Evolutionary conservation across 2,329 filamentous ascomycete genomes (phyloP).

Genomic region (Blastomyces emzantsi): DNA sequence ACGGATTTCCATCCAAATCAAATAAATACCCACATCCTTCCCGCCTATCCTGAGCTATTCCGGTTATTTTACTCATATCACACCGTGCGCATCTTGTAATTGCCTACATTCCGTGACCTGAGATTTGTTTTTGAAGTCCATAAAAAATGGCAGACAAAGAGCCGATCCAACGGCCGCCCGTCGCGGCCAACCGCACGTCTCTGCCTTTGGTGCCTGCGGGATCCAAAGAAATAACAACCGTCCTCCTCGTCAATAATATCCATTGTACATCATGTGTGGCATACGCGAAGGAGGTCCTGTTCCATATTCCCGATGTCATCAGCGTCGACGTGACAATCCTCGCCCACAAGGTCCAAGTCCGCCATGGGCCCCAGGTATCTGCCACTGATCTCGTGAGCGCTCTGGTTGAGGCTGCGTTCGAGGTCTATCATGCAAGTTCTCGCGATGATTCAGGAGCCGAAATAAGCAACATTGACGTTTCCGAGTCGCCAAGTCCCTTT

Average conservation of each 20-base stretch:
- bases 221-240: constrained; percentile 18
- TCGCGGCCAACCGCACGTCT: not conserved
- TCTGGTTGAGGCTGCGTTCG: constrained; percentile 39
- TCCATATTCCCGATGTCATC: constrained; percentile 27
- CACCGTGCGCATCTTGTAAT: not conserved
- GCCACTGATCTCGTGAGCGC: constrained; percentile 29
- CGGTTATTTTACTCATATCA: not conserved
- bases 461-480: constrained; percentile 31
- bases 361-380: constrained; percentile 27
- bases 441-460: constrained; percentile 26
- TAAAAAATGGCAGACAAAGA: constrained; percentile 5
- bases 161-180: not conserved
- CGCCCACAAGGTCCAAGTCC: constrained; percentile 36
- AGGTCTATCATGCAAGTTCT: constrained; percentile 39
- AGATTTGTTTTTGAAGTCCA: not conserved
- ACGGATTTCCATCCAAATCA: not conserved
- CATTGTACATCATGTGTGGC: constrained; percentile 42
- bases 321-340: constrained; percentile 37
- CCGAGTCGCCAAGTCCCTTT: constrained; percentile 20
- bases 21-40: not conserved
- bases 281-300: constrained; percentile 38
- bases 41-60: not conserved
- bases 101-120: not conserved
- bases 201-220: not conserved
- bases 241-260: constrained; percentile 41